Evolutionary conservation across 257 asterid genomes (phyloP), one percentile per base, ranked within the genome.

Genomic region (Parsonsia alboflavescens): DNA sequence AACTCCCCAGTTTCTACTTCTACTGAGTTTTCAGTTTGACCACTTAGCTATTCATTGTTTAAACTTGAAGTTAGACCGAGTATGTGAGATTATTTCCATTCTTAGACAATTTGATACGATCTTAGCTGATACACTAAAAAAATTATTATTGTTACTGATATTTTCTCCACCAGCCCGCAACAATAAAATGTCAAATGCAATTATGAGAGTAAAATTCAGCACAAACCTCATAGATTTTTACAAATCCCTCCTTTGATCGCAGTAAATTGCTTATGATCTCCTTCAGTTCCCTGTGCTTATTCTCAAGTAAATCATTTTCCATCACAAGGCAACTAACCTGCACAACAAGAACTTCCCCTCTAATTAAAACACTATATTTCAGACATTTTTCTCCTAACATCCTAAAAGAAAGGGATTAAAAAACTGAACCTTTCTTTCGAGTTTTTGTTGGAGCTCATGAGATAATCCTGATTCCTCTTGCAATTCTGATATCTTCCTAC

Each of bases 211-310:
- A 49, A 24, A 72, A 41, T 44, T 21, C 19, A 46, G 68, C 41
- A 36, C 72, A 73, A 70, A 85, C 88, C 88, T 85, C 85, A 80
- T 85, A 85, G n/a, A 74, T 81, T 63, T 82, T 81, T 48, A 65
- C 63, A 71, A 85, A 85, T 73, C 75, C 61, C 15, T 85, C 85
- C 26, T 74, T 82, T 39, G 86, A 85, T 70, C 78, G 86, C 39
- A 85, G 76, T 54, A 82, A 68, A 73, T 57, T 77, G 63, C 74
- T 46, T 54, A 85, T 73, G 42, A 83, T 80, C 75, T 72, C 88
- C 49, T 77, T 76, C 83, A 82, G 42, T 57, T 82, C 86, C 76
- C 73, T 82, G 80, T 77, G 84, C 77, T 64, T 78, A 72, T 71
- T 78, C 76, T 85, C 86, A 61, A 85, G 85, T 81, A 85, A 28